Conservation (phyloP, 208 protist species). For the Acanthamoeba royreba region DNA sequence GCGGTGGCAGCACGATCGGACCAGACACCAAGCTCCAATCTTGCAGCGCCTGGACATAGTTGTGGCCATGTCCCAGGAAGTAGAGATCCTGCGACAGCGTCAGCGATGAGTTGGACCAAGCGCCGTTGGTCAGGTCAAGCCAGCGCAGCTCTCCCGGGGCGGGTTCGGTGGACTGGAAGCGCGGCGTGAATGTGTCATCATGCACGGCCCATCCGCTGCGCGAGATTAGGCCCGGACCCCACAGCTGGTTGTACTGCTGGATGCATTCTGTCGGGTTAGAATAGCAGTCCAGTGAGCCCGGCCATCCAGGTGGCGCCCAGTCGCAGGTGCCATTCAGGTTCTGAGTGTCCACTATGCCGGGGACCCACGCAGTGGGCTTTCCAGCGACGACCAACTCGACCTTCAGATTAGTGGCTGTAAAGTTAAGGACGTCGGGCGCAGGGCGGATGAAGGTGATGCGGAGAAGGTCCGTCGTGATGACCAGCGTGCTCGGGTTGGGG, state of each 20-base stretch:
- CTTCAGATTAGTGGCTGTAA: background rate
- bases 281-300: background rate
- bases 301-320: background rate
- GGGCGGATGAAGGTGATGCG: background rate
- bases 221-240: constrained; percentile 42
- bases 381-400: background rate
- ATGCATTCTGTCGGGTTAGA: background rate
- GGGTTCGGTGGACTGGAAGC: background rate
- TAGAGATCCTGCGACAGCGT: constrained; percentile 46
- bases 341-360: background rate
- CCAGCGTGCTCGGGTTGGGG: background rate
- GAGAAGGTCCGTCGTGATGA: background rate
- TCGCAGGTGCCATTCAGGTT: constrained; percentile 66
- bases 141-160: background rate
- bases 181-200: constrained; percentile 20
- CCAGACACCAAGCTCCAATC: constrained; percentile 58
- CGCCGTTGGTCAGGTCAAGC: background rate
- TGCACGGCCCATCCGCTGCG: constrained; percentile 57
- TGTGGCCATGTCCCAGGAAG: constrained; percentile 50
- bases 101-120: background rate
- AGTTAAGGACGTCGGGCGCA: background rate
- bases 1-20: constrained; percentile 43
- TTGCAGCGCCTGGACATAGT: constrained; percentile 50
- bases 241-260: background rate
- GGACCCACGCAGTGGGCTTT: background rate